Evolutionary conservation across 805 yeast genomes (phyloP), one percentile per base, ranked within the genome.

Genomic region (Kluyveromyces siamensis): DNA sequence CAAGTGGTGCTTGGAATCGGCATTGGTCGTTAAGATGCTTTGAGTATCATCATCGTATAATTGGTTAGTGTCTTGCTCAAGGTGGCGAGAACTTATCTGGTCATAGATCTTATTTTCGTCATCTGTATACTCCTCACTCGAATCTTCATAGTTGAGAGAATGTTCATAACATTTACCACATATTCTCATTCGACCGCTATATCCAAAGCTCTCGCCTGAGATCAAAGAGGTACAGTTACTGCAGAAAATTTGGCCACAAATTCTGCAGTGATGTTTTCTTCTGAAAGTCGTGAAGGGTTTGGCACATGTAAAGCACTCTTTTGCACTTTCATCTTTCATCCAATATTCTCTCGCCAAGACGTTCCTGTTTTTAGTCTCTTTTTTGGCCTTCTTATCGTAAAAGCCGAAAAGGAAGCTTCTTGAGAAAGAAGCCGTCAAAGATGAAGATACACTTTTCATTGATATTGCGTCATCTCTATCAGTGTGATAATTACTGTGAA

Each of bases 221-320:
- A 87, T 69, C 58, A 88, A 76, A 2, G 77, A 68, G 0, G 96
- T 87, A 65, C 99, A 91, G 9, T 76, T 73, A 41, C 84, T 75
- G 65, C 99, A 91, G 61, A 90, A 91, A 44, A 91, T 90, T 64
- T 90, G 96, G 2, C 99, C 99, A 67, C 99, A 91, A 36, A 91
- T 81, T 47, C 99, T 72, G 61, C 99, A 91, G 66, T 91, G 99
- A 62, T 91, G 99, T 55, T 87, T 85, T 55, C 99, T 73, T 62
- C 96, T 71, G 67, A 89, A 90, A 0, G 97, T 84, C 1, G 85
- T 79, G 61, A 91, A 91, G 2, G 80, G 78, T 48, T 81, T 75
- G 48, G 84, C 87, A 65, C 98, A 91, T 14, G 83, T 75, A 50
- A 88, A 80, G 60, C 99, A 91, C 52, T 88, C 93, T 8, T 83